A percentile compares a stretch with the other conserved stretches of the same genome.
Evolutionary conservation across 2,329 filamentous ascomycete species (phyloP).

Genomic region (Fusarium globosum): DNA sequence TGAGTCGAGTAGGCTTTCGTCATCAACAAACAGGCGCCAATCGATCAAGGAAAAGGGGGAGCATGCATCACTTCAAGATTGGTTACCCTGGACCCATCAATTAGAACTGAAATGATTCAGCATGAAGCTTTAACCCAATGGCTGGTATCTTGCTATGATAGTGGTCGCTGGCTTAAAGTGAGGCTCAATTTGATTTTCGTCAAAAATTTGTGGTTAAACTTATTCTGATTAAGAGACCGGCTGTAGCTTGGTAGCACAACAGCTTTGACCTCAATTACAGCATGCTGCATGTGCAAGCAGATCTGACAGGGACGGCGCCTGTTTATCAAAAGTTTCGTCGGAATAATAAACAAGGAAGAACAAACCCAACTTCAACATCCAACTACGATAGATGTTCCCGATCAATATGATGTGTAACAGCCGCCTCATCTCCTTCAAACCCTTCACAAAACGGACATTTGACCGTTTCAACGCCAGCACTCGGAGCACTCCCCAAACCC

Average conservation of each 20-base stretch:
- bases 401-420: conserved; percentile 74
- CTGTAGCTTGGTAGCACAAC: background rate
- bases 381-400: conserved; percentile 46
- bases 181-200: background rate
- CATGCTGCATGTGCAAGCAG: background rate
- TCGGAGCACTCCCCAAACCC: conserved; percentile 21
- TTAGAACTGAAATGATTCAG: background rate
- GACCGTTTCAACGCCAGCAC: conserved; percentile 21
- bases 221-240: background rate
- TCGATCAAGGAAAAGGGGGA: conserved; percentile 32
- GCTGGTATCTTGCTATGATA: background rate
- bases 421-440: conserved; percentile 76
- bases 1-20: conserved; percentile 28
- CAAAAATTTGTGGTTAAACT: background rate
- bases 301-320: background rate
- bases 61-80: background rate
- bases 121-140: background rate
- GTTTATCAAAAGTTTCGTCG: background rate
- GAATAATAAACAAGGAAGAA: background rate
- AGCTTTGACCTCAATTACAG: background rate
- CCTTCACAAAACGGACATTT: conserved; percentile 73
- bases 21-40: conserved; percentile 20
- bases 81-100: background rate
- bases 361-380: background rate
- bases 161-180: background rate